A percentile compares a stretch with the other conserved stretches of the same genome.
These are phyloP conservation scores for Medicago lupulina DNA, from an alignment of 306 rosid species.

Conservation along the genomic window DNA sequence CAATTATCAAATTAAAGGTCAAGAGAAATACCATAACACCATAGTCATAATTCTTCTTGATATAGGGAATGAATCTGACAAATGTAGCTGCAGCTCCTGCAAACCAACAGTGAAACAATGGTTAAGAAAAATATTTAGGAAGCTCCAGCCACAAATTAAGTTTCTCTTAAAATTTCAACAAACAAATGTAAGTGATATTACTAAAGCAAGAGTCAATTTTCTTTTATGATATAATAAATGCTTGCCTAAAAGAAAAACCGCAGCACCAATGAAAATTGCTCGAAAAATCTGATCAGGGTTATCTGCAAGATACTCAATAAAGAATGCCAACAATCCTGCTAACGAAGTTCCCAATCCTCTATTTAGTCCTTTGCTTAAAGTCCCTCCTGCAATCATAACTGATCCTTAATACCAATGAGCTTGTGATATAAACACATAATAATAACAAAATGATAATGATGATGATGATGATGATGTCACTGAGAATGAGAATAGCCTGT, in stretches of 20 bases:
- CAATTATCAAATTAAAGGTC: slow-evolving; percentile 85
- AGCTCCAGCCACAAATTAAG: neutral
- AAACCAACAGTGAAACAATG: slow-evolving; percentile 24
- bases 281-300: slow-evolving; percentile 50
- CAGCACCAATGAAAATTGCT: slow-evolving; percentile 76
- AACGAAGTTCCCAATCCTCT: slow-evolving; percentile 88
- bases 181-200: neutral
- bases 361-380: slow-evolving; percentile 89
- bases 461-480: neutral
- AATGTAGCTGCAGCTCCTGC: slow-evolving; percentile 85
- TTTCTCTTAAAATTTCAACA: slow-evolving; percentile 20
- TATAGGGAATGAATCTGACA: slow-evolving; percentile 79
- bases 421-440: neutral
- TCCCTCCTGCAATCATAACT: slow-evolving; percentile 66
- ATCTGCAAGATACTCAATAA: slow-evolving; percentile 64
- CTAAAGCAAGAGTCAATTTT: neutral
- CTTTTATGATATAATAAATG: no score
- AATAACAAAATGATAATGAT: neutral
- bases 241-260: slow-evolving; percentile 80
- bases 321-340: slow-evolving; percentile 82
- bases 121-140: neutral
- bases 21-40: slow-evolving; percentile 84
- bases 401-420: neutral
- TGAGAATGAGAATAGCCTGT: slow-evolving; percentile 39
- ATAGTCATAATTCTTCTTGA: slow-evolving; percentile 86